A percentile compares a stretch with the other conserved stretches of the same genome.
phyloP scores from a whole-genome alignment of 345 rosid species.

The Stellera chamaejasme region DNA sequence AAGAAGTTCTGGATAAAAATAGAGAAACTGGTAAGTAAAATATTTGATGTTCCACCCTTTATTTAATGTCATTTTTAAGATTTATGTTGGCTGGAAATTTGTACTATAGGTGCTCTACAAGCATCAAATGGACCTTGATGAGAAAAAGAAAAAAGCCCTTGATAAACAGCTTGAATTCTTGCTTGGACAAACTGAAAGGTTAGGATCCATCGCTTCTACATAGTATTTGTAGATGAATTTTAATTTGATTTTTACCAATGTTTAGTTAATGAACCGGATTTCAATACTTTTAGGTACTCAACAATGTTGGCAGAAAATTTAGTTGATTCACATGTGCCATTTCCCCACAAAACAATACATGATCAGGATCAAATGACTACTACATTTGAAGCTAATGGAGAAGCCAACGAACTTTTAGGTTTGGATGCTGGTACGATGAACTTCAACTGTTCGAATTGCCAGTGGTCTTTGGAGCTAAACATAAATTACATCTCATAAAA shows the following conservation, averaged over 20 bases:
- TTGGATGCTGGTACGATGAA: constrained; percentile 38
- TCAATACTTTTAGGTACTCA: constrained; percentile 61
- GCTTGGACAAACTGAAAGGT: constrained; percentile 99
- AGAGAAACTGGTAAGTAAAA: constrained; percentile 82
- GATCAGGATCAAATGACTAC: constrained; percentile 19
- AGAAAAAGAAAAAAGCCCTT: constrained; percentile 91
- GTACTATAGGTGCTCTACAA: constrained; percentile 80
- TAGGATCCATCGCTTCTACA: not conserved
- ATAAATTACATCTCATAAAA: constrained; percentile 23
- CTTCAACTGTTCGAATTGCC: constrained; percentile 5
- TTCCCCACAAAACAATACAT: constrained; percentile 22
- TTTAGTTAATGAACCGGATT: constrained; percentile 5
- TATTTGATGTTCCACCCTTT: constrained; percentile 12
- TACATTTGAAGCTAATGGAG: constrained; percentile 25
- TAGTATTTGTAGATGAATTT: not conserved
- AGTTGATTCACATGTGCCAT: constrained; percentile 43
- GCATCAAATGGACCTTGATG: constrained; percentile 92
- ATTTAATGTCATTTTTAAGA: constrained; percentile 12
- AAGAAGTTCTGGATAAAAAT: constrained; percentile 97
- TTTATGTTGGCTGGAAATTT: constrained; percentile 13
- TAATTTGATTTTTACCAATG: not conserved
- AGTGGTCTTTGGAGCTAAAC: constrained; percentile 3
- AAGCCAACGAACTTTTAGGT: constrained; percentile 23
- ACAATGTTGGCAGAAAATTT: constrained; percentile 99
- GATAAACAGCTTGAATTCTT: constrained; percentile 97